phyloP scores from a whole-genome alignment of 352 stramenopile genomes.

The Pythium sukuiense region DNA sequence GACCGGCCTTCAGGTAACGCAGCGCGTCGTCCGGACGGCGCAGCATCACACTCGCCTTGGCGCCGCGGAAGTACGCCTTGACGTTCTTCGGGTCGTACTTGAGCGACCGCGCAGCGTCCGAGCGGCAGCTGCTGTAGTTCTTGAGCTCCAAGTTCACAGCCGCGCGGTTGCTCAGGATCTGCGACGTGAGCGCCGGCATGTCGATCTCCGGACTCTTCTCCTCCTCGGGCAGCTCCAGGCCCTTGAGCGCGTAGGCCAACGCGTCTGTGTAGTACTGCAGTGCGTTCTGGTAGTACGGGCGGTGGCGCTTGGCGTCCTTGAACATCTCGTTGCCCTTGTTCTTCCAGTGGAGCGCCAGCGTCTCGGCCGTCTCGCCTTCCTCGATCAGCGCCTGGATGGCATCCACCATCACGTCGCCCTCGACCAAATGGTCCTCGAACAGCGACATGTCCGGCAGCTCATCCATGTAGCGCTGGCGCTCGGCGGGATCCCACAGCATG shows the following conservation, averaged over 20 bases:
- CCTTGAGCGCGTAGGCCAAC: constrained; percentile 76
- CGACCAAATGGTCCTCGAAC: constrained; percentile 87
- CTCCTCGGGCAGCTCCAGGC: constrained; percentile 56
- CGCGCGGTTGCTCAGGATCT: constrained; percentile 82
- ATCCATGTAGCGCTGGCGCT: constrained; percentile 86
- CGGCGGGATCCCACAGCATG: constrained; percentile 77
- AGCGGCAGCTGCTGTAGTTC: constrained; percentile 86
- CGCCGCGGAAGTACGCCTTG: constrained; percentile 85
- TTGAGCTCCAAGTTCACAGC: constrained; percentile 82
- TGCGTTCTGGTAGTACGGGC: constrained; percentile 74
- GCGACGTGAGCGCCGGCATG: constrained; percentile 68
- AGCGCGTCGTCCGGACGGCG: constrained; percentile 78
- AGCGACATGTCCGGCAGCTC: constrained; percentile 84
- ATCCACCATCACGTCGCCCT: constrained; percentile 84
- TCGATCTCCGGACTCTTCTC: constrained; percentile 63
- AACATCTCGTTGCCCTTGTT: constrained; percentile 90
- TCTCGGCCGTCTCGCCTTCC: constrained; percentile 86
- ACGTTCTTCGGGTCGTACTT: constrained; percentile 69
- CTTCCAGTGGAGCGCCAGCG: constrained; percentile 85
- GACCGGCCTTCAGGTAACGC: constrained; percentile 75
- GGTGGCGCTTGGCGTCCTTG: constrained; percentile 64
- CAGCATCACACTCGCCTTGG: constrained; percentile 80
- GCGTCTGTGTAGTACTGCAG: constrained; percentile 82
- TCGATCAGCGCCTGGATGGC: constrained; percentile 87
- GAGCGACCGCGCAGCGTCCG: constrained; percentile 73